Percentiles rank a stretch among this genome's conserved stretches.
phyloP scores from a whole-genome alignment of 192 early-diverging fungal species.

The Cetraspora pellucida region DNA sequence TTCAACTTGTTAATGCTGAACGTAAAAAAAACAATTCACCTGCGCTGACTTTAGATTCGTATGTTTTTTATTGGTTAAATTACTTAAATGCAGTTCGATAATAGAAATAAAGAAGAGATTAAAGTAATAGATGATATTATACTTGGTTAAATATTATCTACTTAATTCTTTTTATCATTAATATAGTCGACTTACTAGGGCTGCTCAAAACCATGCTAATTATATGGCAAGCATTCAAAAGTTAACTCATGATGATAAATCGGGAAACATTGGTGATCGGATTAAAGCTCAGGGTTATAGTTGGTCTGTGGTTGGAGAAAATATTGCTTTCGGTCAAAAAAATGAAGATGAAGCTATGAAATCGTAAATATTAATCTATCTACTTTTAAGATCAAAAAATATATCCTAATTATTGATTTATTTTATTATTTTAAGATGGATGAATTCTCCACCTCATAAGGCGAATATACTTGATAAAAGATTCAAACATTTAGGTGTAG shows the following conservation, averaged over 20 bases:
- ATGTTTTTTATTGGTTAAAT: no score
- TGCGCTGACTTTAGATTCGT: constrained; percentile 6
- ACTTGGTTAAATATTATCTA: no score
- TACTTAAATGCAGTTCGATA: no score
- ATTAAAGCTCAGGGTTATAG: constrained; percentile 9
- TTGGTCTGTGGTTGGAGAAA: constrained; percentile 22
- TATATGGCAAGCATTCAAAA: constrained; percentile 27
- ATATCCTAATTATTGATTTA: neutral
- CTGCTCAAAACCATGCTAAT: constrained; percentile 24
- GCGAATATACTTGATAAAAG: constrained; percentile 48
- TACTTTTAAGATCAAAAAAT: neutral
- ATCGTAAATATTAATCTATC: constrained; percentile 1
- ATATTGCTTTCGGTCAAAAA: constrained; percentile 8
- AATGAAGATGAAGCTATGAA: neutral
- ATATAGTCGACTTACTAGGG: constrained; percentile 5
- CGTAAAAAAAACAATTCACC: neutral
- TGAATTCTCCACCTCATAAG: constrained; percentile 48
- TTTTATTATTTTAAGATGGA: constrained; percentile 38
- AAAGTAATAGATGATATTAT: neutral
- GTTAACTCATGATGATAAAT: constrained; percentile 16
- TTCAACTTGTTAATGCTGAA: constrained; percentile 24
- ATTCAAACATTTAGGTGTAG: constrained; percentile 54
- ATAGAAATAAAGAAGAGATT: no score
- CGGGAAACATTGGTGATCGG: neutral
- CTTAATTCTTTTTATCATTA: neutral